A percentile compares a stretch with the other conserved stretches of the same genome.
phyloP scores from a whole-genome alignment of 768 basidiomycete species.

The Tremella yokohamensis region DNA sequence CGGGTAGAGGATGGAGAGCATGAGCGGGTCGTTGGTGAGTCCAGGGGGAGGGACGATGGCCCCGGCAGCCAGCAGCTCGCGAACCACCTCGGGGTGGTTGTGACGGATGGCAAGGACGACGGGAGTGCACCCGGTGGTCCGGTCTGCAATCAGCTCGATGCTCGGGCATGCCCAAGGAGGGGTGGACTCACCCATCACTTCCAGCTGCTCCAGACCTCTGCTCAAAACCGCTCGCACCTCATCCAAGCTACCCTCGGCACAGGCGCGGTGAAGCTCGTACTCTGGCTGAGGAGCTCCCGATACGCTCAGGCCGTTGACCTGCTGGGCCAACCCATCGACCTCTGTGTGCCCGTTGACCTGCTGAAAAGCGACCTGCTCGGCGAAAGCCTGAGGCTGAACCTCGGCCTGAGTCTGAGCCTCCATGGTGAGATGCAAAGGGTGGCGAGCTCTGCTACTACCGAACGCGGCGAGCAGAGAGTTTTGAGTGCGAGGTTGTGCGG shows the following conservation, averaged over 20 bases:
- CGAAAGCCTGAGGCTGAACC: too few relatives aligned
- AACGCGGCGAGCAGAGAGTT: too few relatives aligned
- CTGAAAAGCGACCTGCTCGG: too few relatives aligned
- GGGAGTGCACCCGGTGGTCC: slow-evolving; percentile 45
- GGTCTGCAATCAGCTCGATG: slow-evolving; percentile 27
- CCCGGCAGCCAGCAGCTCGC: slow-evolving; percentile 45
- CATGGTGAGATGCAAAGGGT: too few relatives aligned
- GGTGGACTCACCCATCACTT: slow-evolving; percentile 41
- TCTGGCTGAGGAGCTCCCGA: slow-evolving; percentile 11
- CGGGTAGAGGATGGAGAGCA: slow-evolving; percentile 47
- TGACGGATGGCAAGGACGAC: slow-evolving; percentile 48
- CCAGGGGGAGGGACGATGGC: slow-evolving; percentile 49
- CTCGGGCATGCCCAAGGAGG: background rate
- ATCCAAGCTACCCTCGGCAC: slow-evolving; percentile 45
- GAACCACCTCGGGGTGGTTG: slow-evolving; percentile 45
- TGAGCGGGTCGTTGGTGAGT: slow-evolving; percentile 42
- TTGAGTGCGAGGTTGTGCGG: too few relatives aligned
- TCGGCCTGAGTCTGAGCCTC: too few relatives aligned
- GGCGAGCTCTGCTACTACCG: too few relatives aligned
- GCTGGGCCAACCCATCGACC: slow-evolving; percentile 1
- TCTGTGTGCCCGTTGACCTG: too few relatives aligned
- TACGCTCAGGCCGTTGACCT: background rate
- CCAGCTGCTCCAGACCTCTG: slow-evolving; percentile 38
- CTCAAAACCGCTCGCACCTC: slow-evolving; percentile 42
- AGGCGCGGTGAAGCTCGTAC: slow-evolving; percentile 38